Conservation (phyloP, 2,329 filamentous ascomycete species). For the Trichothecium sympodiale region DNA sequence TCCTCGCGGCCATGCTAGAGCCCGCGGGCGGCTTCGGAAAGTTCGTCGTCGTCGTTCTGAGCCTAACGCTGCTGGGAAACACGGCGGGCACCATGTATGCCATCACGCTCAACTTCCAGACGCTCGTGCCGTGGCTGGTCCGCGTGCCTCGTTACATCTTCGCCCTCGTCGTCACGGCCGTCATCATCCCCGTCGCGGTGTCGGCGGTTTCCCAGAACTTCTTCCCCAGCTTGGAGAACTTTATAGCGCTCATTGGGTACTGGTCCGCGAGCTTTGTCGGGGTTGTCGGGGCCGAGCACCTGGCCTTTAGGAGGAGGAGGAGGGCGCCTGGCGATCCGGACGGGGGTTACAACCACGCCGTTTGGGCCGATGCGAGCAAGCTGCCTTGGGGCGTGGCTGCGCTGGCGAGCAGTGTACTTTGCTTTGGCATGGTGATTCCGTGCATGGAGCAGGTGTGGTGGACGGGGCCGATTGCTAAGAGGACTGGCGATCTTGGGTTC, state of each 20-base stretch:
- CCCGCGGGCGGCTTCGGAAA: slow-evolving; percentile 49
- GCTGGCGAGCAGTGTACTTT: slow-evolving; percentile 31
- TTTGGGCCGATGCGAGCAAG: slow-evolving; percentile 33
- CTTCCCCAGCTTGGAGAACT: slow-evolving; percentile 46
- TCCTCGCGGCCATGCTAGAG: slow-evolving; percentile 47
- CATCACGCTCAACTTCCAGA: slow-evolving; percentile 54
- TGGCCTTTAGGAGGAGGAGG: slow-evolving; percentile 30
- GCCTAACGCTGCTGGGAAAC: slow-evolving; percentile 47
- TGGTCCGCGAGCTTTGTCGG: slow-evolving; percentile 45
- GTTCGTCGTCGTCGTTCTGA: slow-evolving; percentile 48
- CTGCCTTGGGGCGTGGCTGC: slow-evolving; percentile 37
- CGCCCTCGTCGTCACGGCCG: slow-evolving; percentile 42
- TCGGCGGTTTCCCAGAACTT: slow-evolving; percentile 40
- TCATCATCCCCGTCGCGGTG: slow-evolving; percentile 49
- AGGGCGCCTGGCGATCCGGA: background rate
- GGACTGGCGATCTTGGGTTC: slow-evolving; percentile 54
- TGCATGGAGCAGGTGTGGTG: slow-evolving; percentile 52
- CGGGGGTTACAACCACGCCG: slow-evolving; percentile 28
- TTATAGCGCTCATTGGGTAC: slow-evolving; percentile 45
- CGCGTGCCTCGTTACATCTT: slow-evolving; percentile 47
- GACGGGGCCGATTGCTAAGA: slow-evolving; percentile 46
- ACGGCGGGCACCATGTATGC: slow-evolving; percentile 49
- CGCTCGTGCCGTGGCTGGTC: slow-evolving; percentile 43
- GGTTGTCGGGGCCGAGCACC: slow-evolving; percentile 35
- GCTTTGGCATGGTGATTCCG: slow-evolving; percentile 41